Conservation (phyloP, 2,329 filamentous ascomycete species). For the Ophiostoma ulmi region DNA sequence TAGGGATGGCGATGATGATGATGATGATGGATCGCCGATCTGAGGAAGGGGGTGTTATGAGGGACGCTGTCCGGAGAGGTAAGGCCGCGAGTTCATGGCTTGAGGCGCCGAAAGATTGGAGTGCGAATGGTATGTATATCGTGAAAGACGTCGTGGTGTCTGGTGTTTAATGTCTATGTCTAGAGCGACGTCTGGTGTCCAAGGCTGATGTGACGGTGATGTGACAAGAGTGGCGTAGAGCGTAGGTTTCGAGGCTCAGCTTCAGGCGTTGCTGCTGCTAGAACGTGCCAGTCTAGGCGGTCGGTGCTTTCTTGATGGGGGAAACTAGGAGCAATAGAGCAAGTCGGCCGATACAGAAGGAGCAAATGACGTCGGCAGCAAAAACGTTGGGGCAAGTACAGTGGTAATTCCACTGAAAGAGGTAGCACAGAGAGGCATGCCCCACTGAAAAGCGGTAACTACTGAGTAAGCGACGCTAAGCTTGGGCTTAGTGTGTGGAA, state of each 20-base stretch:
- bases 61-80: slow-evolving; percentile 6
- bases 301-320: slow-evolving; percentile 4
- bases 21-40: not conserved
- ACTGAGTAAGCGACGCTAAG: not conserved
- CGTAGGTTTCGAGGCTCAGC: not conserved
- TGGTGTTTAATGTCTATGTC: not conserved
- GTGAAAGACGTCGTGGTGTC: not conserved
- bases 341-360: slow-evolving; percentile 8
- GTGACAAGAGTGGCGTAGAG: not conserved
- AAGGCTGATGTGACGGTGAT: not conserved
- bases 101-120: not conserved
- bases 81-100: not conserved
- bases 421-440: not conserved
- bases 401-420: not conserved
- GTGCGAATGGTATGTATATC: not conserved
- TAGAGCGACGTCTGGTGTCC: not conserved
- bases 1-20: not conserved
- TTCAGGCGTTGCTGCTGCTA: not conserved
- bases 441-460: slow-evolving; percentile 8
- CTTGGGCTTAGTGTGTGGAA: not conserved
- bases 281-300: not conserved
- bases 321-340: slow-evolving; percentile 4
- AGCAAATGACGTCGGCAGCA: slow-evolving; percentile 20
- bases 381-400: slow-evolving; percentile 3
- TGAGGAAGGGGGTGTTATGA: not conserved